Evolutionary conservation across 257 asterid species (phyloP).

Genomic region (Schizonepeta tenuifolia): DNA sequence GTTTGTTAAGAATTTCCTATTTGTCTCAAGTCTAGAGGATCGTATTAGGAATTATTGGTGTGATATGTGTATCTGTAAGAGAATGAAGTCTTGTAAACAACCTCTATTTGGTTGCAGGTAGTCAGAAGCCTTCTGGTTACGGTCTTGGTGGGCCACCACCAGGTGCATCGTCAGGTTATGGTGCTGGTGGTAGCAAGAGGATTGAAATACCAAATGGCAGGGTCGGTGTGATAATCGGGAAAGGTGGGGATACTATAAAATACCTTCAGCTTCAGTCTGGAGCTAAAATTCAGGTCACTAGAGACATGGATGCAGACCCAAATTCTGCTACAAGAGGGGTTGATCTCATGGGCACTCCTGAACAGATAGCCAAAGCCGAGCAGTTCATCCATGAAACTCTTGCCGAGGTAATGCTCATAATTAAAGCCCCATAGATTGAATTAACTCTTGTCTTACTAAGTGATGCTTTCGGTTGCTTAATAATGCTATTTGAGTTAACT

Average conservation of each 20-base stretch:
- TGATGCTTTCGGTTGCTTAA: background rate
- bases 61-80: background rate
- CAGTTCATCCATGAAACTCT: conserved; percentile 67
- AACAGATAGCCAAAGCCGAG: conserved; percentile 76
- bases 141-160: conserved; percentile 43
- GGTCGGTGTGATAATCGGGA: conserved; percentile 95
- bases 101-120: conserved; percentile 36
- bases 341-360: conserved; percentile 78
- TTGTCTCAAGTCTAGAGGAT: background rate
- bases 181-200: conserved; percentile 62
- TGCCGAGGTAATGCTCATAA: conserved; percentile 54
- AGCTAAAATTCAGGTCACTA: conserved; percentile 92
- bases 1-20: background rate
- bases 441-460: background rate
- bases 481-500: background rate
- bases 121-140: conserved; percentile 45
- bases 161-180: conserved; percentile 57
- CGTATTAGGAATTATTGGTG: background rate
- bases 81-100: background rate
- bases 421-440: background rate
- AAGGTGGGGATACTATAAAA: conserved; percentile 92
- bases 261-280: conserved; percentile 82
- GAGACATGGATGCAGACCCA: conserved; percentile 82
- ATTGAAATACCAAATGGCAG: conserved; percentile 84
- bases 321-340: conserved; percentile 67